Base-by-base conservation (phyloP, 2,329 filamentous ascomycete species). In the Paecilomyces niveus region DNA sequence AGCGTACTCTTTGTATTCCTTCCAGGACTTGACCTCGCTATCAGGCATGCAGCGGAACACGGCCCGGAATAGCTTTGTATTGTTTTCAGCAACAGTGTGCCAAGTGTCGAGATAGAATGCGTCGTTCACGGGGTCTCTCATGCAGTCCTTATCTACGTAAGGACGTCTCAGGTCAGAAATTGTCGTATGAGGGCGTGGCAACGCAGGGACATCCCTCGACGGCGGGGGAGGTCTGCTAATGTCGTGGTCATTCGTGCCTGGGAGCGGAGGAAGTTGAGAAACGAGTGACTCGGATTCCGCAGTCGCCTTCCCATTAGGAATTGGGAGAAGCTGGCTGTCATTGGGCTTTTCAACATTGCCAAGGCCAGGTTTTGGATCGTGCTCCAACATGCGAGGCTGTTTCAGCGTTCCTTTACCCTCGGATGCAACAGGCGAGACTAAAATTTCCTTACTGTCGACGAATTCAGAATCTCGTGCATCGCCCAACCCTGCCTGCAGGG, bases 11-110 rank as follows among this genome's bases (percentile, higher is more conserved):
- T 90, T 88, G 74, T 99, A 99, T 63, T 96, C 89, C 64, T 89
- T 87, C 94, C 94, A 99, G 51, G 89, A 93, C 63, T 86, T 88
- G 26, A 96, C 94, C 69, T 97, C 91, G 55, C 87, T 97, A 72
- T 99, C 94, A 1, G 94, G 94, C 89, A 96, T 95, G 74, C 92
- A 97, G 53, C 92, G 87, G 79, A 99, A 99, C 8, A 99, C 93
- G 61, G 89, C 86, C 32, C 94, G 89, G 77, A 90, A 99, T 54
- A 99, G 83, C 70, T 92, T 93, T 2, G 94, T 99, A 72, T 99
- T 99, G 78, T 97, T 97, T 62, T 89, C 86, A 0, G 94, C 94
- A 56, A 92, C 86, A 18, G 86, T 83, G 63, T 88, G 87, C 95
- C 95, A 99, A 1, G 90, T 86, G 62, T 96, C 89, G 53, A 94